Evolutionary conservation across 495 filamentous ascomycete genomes (phyloP), one percentile per base, ranked within the genome.

Genomic region (Cercophora samala): DNA sequence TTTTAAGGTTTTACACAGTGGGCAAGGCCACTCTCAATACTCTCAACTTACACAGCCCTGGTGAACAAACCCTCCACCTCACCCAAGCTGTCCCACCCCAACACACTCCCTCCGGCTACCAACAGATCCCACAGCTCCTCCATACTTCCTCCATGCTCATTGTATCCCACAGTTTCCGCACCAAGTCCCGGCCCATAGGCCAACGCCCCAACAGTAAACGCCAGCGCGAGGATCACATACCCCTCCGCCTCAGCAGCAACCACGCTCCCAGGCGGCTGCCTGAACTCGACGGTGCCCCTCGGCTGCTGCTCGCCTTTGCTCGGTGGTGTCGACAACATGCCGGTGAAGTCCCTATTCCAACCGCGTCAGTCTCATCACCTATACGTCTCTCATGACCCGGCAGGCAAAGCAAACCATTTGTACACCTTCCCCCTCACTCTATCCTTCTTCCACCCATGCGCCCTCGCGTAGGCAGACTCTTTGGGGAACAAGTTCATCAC

Each of bases 361-460:
- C 52, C 15, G 6, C 13, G 19, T 29, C 8, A 29, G 26, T 8
- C 26, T 5, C 26, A 29, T 29, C 26, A n/a, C n/a, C n/a, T n/a
- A 29, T 29, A 8, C 26, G 8, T 29, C 26, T 29, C 8, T 29
- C 26, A 29, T 8, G 4, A 8, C 8, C 4, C 26, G 8, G 26
- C 26, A 0, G 26, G 15, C 19, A 54, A 54, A 18, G 73, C 71
- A 52, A 75, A 68, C 75, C 75, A 77, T 70, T 73, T 77, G 67
- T 72, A 77, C 62, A 71, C 68, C 66, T 77, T 77, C 9, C 71
- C 73, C 2, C 69, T 51, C 5, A 77, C 54, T 58, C 73, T 74
- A 22, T 74, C 68, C 51, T 64, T 59, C 37, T 63, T 61, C 69
- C 64, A 64, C n/a, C 69, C 64, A 17, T 70, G 62, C 1, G 65